These are phyloP conservation scores for Cucurbitaria berberidis DNA, from an alignment of 2,329 filamentous ascomycete species.

Conservation along the genomic window DNA sequence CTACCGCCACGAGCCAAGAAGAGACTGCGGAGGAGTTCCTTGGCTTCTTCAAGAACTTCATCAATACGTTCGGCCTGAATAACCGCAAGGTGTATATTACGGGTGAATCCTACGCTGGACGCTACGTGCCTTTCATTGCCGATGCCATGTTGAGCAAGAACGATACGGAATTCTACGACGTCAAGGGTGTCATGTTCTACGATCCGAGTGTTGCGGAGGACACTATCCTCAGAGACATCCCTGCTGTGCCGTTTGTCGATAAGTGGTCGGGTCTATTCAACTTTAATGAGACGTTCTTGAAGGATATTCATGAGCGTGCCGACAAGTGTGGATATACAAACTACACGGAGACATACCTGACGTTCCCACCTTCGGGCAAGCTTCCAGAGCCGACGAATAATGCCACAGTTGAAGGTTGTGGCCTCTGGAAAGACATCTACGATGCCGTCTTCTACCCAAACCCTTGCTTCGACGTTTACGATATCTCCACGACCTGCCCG, in stretches of 20 bases:
- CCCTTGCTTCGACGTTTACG: slow-evolving; percentile 81
- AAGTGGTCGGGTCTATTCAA: slow-evolving; percentile 66
- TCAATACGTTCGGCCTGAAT: slow-evolving; percentile 71
- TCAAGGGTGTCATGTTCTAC: slow-evolving; percentile 73
- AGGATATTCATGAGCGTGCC: slow-evolving; percentile 59
- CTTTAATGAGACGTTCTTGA: slow-evolving; percentile 66
- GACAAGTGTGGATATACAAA: slow-evolving; percentile 67
- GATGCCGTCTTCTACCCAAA: slow-evolving; percentile 64
- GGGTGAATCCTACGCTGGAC: slow-evolving; percentile 74
- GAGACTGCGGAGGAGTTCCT: slow-evolving; percentile 75
- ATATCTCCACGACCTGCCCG: slow-evolving; percentile 75
- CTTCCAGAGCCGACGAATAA: slow-evolving; percentile 61
- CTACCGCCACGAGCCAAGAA: slow-evolving; percentile 68
- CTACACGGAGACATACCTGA: slow-evolving; percentile 66
- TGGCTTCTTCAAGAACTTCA: slow-evolving; percentile 80
- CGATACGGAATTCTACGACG: slow-evolving; percentile 70
- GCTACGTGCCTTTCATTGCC: slow-evolving; percentile 70
- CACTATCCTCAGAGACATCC: slow-evolving; percentile 58
- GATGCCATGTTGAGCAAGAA: slow-evolving; percentile 73
- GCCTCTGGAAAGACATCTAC: slow-evolving; percentile 63
- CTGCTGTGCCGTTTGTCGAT: slow-evolving; percentile 65
- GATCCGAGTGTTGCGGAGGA: slow-evolving; percentile 69
- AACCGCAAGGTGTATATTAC: slow-evolving; percentile 74
- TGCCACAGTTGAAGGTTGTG: slow-evolving; percentile 59
- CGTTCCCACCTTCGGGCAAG: slow-evolving; percentile 70